Conservation (phyloP, 768 basidiomycete species). For the Lactarius evosmus region DNA sequence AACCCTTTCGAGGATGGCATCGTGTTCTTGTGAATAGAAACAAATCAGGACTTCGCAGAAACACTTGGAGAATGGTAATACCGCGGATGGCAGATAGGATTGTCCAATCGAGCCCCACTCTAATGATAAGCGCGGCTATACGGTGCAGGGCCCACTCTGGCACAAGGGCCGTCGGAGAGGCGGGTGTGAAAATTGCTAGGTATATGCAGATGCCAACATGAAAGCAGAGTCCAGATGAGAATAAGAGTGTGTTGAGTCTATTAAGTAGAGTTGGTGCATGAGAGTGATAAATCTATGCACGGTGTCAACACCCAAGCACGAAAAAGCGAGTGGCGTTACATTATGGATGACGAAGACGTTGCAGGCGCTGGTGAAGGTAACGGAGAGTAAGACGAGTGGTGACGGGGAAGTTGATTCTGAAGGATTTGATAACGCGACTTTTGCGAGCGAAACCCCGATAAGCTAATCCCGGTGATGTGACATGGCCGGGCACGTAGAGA, state of each 20-base stretch:
- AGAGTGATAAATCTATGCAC: constrained; percentile 26
- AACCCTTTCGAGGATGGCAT: constrained; percentile 33
- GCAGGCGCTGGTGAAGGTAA: constrained; percentile 15
- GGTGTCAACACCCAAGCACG: neutral
- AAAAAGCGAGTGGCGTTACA: neutral
- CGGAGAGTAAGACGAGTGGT: constrained; percentile 13
- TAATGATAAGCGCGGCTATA: constrained; percentile 19
- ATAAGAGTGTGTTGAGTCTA: constrained; percentile 26
- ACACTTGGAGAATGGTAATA: constrained; percentile 7
- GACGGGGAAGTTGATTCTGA: neutral
- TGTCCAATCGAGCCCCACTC: constrained; percentile 15
- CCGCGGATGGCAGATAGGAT: constrained; percentile 21
- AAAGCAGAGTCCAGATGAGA: constrained; percentile 29
- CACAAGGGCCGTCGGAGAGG: constrained; percentile 11
- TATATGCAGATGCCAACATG: constrained; percentile 25
- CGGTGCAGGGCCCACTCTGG: constrained; percentile 31
- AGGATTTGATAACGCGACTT: constrained; percentile 26
- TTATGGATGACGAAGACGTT: constrained; percentile 18
- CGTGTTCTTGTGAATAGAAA: constrained; percentile 32
- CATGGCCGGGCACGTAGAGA: neutral
- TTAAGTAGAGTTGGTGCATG: constrained; percentile 16
- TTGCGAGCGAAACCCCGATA: constrained; percentile 36
- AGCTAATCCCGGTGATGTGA: constrained; percentile 30
- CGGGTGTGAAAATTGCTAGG: constrained; percentile 16
- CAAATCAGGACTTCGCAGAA: neutral